These are phyloP conservation scores for Pichia sp. DNA, from an alignment of 1,139 yeast species.

Conservation along the genomic window DNA sequence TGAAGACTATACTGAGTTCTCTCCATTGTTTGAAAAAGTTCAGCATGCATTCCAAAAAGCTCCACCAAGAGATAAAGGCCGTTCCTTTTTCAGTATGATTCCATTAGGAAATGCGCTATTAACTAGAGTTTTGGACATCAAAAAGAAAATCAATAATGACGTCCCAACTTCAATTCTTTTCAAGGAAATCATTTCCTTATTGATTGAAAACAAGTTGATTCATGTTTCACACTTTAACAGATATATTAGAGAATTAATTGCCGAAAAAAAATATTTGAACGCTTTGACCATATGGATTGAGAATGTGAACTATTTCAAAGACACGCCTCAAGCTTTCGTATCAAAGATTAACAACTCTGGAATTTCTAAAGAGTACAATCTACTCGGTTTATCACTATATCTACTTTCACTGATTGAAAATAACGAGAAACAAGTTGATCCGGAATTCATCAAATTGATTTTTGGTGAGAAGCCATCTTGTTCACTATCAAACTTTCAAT, in stretches of 20 bases:
- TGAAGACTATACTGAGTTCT: constrained; percentile 14
- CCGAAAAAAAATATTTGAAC: constrained; percentile 21
- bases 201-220: constrained; percentile 17
- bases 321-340: constrained; percentile 16
- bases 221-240: constrained; percentile 24
- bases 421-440: constrained; percentile 17
- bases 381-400: constrained; percentile 22
- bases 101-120: constrained; percentile 19
- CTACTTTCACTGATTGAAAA: constrained; percentile 22
- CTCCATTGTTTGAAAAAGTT: constrained; percentile 16
- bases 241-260: constrained; percentile 18
- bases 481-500: constrained; percentile 38
- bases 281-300: constrained; percentile 28
- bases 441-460: constrained; percentile 23
- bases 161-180: constrained; percentile 24
- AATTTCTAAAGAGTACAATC: constrained; percentile 11
- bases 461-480: constrained; percentile 20
- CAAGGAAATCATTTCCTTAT: constrained; percentile 18
- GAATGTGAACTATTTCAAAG: constrained; percentile 23
- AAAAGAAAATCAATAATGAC: constrained; percentile 10
- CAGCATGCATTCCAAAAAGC: constrained; percentile 7
- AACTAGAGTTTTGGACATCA: constrained; percentile 16
- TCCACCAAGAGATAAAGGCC: constrained; percentile 3
- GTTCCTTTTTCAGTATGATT: constrained; percentile 6
- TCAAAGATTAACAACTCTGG: neutral